Conservation (phyloP, 768 basidiomycete genomes). For the Multifurca ochricompacta region DNA sequence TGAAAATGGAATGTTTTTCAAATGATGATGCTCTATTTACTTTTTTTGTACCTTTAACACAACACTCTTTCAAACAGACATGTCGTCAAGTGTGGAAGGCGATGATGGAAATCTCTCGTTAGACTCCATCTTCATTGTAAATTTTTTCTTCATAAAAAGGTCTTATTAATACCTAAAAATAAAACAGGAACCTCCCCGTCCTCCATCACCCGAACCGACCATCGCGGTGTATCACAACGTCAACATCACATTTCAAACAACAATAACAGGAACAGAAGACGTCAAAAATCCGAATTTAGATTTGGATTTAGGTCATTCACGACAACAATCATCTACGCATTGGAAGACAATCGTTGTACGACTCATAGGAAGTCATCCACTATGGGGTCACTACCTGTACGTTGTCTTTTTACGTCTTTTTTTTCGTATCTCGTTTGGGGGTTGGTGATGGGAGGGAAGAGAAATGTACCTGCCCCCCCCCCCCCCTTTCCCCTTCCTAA, state of each 20-base stretch:
- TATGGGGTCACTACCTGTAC: constrained; percentile 79
- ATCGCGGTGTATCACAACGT: constrained; percentile 35
- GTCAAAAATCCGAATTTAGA: too few relatives aligned
- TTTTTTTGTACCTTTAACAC: too few relatives aligned
- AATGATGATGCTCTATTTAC: too few relatives aligned
- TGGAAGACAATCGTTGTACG: constrained; percentile 45
- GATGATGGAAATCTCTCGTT: constrained; percentile 32
- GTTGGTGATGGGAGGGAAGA: too few relatives aligned
- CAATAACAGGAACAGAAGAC: too few relatives aligned
- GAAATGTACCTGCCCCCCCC: too few relatives aligned
- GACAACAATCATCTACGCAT: too few relatives aligned
- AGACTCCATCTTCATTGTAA: constrained; percentile 44
- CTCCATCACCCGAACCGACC: constrained; percentile 60
- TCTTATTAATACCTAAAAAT: not conserved
- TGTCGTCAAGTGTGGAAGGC: not conserved
- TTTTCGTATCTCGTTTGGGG: not conserved
- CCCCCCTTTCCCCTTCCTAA: too few relatives aligned
- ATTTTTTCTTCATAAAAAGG: too few relatives aligned
- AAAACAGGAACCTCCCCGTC: constrained; percentile 53
- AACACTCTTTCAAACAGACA: too few relatives aligned
- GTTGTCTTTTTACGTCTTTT: constrained; percentile 15
- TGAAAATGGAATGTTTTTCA: too few relatives aligned
- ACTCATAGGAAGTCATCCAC: constrained; percentile 70
- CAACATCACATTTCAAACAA: not conserved
- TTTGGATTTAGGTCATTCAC: too few relatives aligned